A percentile compares a stretch with the other conserved stretches of the same genome.
phyloP scores from a whole-genome alignment of 148 eudicot genomes.

The Silene uniflora region DNA sequence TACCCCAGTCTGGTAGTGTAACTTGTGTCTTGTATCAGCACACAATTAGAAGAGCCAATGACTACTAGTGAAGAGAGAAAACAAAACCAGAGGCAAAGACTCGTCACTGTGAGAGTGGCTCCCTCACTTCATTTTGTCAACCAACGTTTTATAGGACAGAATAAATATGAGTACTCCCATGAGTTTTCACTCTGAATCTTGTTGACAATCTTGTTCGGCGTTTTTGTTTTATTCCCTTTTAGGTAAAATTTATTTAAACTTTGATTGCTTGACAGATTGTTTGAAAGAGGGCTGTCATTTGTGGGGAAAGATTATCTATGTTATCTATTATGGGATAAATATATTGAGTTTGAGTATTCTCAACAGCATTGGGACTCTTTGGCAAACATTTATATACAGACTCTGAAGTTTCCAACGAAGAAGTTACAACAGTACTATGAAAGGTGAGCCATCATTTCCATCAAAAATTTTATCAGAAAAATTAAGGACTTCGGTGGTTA shows the following conservation, averaged over 20 bases:
- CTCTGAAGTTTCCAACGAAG: constrained; percentile 69
- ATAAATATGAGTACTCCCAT: not conserved
- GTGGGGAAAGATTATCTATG: constrained; percentile 82
- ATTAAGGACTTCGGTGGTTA: not conserved
- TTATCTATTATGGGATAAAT: constrained; percentile 76
- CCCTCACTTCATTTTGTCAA: not conserved
- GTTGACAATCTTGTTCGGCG: not conserved
- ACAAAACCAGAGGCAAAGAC: not conserved
- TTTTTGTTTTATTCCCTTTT: not conserved
- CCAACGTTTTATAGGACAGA: not conserved
- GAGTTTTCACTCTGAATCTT: not conserved
- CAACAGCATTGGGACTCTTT: constrained; percentile 79
- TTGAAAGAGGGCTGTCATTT: constrained; percentile 64
- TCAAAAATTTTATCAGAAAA: constrained; percentile 6
- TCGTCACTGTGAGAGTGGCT: not conserved
- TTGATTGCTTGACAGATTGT: constrained; percentile 44
- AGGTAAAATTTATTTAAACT: not conserved
- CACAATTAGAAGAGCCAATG: not conserved
- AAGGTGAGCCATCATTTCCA: constrained; percentile 39
- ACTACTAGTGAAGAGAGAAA: not conserved
- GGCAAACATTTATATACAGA: constrained; percentile 58
- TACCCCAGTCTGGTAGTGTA: not conserved
- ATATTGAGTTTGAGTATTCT: constrained; percentile 70
- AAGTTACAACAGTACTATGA: constrained; percentile 72
- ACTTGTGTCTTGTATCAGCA: not conserved